Evolutionary conservation across 163 green algal species (phyloP).

Genomic region (Chlorella variabilis): DNA sequence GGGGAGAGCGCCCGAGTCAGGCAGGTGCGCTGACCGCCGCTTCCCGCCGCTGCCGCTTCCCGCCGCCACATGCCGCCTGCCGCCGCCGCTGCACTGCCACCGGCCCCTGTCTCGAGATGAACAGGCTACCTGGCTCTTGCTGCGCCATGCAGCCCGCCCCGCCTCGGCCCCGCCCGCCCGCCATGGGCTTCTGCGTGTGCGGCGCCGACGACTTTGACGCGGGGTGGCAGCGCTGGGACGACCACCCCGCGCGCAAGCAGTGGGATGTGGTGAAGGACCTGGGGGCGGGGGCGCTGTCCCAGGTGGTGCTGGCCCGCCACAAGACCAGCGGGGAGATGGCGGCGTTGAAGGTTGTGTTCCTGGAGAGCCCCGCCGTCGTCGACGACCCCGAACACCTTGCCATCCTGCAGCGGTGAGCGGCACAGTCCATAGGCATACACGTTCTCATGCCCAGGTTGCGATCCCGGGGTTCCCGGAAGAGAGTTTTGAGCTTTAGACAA

Average conservation of each 20-base stretch:
- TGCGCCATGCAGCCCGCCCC: too few species aligned
- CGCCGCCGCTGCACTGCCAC: too few species aligned
- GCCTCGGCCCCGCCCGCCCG: too few species aligned
- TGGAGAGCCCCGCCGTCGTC: constrained; percentile 57
- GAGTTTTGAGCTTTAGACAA: too few species aligned
- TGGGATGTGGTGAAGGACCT: constrained; percentile 63
- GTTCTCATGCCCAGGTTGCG: too few species aligned
- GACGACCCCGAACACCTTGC: constrained; percentile 58
- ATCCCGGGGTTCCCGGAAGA: too few species aligned
- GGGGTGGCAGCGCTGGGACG: constrained; percentile 38
- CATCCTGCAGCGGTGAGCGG: constrained; percentile 50
- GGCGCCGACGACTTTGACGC: constrained; percentile 6
- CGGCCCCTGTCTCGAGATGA: too few species aligned
- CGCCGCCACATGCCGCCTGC: background rate
- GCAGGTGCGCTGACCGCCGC: too few species aligned
- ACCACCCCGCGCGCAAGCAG: constrained; percentile 57
- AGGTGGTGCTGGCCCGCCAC: constrained; percentile 71
- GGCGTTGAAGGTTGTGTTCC: constrained; percentile 78
- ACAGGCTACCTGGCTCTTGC: too few species aligned
- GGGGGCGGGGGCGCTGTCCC: constrained; percentile 55
- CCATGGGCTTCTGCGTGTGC: constrained; percentile 34
- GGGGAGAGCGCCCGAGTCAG: too few species aligned
- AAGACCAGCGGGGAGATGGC: constrained; percentile 46
- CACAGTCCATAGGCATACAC: too few species aligned
- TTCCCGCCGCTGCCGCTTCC: too few species aligned